A percentile compares a stretch with the other conserved stretches of the same genome.
Conservation (phyloP, 2,329 filamentous ascomycete species). For the Pseudomassariella vexata region DNA sequence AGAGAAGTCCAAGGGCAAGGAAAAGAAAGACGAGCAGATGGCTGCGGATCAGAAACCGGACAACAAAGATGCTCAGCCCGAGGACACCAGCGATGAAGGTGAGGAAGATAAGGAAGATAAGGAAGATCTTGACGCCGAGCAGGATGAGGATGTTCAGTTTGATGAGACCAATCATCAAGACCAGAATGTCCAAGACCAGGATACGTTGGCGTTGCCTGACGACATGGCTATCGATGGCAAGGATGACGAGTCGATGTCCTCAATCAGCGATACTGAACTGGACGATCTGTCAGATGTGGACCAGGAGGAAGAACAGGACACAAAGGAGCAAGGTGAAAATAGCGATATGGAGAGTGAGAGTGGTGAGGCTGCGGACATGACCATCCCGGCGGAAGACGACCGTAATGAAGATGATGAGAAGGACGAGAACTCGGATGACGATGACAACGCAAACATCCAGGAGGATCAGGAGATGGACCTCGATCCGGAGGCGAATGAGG, state of each 20-base stretch:
- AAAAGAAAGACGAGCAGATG: conserved; percentile 58
- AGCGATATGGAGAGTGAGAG: conserved; percentile 34
- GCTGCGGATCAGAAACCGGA: conserved; percentile 45
- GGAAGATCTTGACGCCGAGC: conserved; percentile 55
- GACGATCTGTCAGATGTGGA: conserved; percentile 50
- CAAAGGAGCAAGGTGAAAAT: conserved; percentile 25
- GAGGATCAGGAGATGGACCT: conserved; percentile 27
- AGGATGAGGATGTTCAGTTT: conserved; percentile 49
- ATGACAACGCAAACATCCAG: conserved; percentile 21
- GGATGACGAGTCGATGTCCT: conserved; percentile 46
- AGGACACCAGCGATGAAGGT: conserved; percentile 36
- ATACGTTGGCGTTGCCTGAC: conserved; percentile 78
- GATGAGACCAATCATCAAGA: conserved; percentile 58
- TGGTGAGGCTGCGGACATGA: conserved; percentile 41
- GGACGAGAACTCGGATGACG: conserved; percentile 39
- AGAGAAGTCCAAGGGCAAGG: conserved; percentile 64
- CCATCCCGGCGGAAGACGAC: conserved; percentile 37
- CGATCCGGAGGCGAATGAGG: conserved; percentile 27
- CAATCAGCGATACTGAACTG: conserved; percentile 49
- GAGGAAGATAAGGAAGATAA: conserved; percentile 50
- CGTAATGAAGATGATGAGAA: conserved; percentile 48
- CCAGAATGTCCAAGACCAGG: conserved; percentile 74
- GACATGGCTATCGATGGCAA: conserved; percentile 78
- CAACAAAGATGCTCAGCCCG: conserved; percentile 49
- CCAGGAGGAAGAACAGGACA: conserved; percentile 37